Base-by-base conservation (phyloP, 192 early-diverging fungal genomes). In the Fimicolochytrium jonesii region DNA sequence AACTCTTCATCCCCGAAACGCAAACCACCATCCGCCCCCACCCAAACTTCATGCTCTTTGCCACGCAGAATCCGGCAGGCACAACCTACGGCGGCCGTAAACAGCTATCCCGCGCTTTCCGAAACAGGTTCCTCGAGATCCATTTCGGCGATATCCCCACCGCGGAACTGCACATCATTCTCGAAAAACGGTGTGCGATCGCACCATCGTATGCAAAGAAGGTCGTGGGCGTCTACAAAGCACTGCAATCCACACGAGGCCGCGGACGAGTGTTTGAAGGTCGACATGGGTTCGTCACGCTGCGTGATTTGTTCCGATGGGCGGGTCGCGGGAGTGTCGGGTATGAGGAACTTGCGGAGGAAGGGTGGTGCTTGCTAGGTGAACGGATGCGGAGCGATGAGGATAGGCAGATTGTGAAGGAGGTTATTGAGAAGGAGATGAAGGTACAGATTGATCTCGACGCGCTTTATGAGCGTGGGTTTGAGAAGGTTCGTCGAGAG, bases 41-140 rank as follows among this genome's bases (percentile, higher is more conserved):
- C 57, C 88, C 88, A 39, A 81, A 92, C 60, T 99, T 99, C 71
- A 92, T 92, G 90, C 82, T 99, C 11, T 99, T 99, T 79, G 97
- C 97, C 25, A 99, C 97, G 20, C 97, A 99, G 72, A 99, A 99
- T 70, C 97, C 97, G 4, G 87, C 97, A n/a, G 95, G 95, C 5
- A 64, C 62, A 1, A 75, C 91, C 26, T 99, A 99, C 70, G 95
- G 94, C 53, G 97, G 97, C 9, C 88, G 97, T 44, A 97, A 99
- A 70, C 87, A 87, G 33, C 80, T 99, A 20, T 95, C 93, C 0
- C 80, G 95, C 9, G 97, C 97, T 0, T 99, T 99, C 86, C 84
- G 95, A 15, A 98, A 97, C 71, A 85, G 97, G 62, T 99, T 99
- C 69, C 69, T 97, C 49, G 97, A 99, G 68, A 76, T 99, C 41